Conservation (phyloP, 805 yeast species). For the Teunomyces barrocoloradensis region DNA sequence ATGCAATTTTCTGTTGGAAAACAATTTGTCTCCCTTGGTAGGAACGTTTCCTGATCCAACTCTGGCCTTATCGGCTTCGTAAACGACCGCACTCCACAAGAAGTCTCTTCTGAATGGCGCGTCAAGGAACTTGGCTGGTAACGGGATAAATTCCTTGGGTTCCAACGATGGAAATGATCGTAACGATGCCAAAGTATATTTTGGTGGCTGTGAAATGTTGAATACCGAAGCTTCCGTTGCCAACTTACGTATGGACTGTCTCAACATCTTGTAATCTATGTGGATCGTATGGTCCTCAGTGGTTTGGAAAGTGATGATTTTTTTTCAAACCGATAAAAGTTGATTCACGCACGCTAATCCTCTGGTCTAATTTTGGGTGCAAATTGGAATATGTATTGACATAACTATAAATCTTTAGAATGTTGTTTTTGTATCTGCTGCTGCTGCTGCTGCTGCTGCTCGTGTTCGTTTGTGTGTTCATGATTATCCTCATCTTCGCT, state of each 20-base stretch:
- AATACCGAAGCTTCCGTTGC: constrained; percentile 27
- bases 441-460: not conserved
- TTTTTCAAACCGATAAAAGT: not conserved
- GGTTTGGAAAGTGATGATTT: not conserved
- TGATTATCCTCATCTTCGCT: constrained; percentile 44
- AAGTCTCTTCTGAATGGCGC: constrained; percentile 85
- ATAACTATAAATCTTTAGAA: not conserved
- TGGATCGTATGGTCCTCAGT: not conserved
- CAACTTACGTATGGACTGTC: constrained; percentile 26
- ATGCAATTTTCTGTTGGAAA: constrained; percentile 73
- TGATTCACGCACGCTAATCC: not conserved
- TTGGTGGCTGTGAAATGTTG: constrained; percentile 50
- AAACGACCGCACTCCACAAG: constrained; percentile 91
- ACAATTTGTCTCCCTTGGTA: constrained; percentile 83
- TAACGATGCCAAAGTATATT: constrained; percentile 71
- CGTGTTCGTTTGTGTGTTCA: constrained; percentile 1
- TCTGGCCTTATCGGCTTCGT: constrained; percentile 84
- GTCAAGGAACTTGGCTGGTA: constrained; percentile 67
- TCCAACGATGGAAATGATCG: constrained; percentile 88
- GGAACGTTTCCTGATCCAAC: constrained; percentile 88
- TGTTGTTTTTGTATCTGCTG: not conserved
- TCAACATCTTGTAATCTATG: constrained; percentile 19
- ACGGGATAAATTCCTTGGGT: constrained; percentile 75
- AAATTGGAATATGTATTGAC: not conserved
- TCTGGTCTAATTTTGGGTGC: not conserved